Percentiles rank a stretch among this genome's conserved stretches.
phyloP scores from a whole-genome alignment of 2,329 filamentous ascomycete genomes.

The Bipolaris sorokiniana region DNA sequence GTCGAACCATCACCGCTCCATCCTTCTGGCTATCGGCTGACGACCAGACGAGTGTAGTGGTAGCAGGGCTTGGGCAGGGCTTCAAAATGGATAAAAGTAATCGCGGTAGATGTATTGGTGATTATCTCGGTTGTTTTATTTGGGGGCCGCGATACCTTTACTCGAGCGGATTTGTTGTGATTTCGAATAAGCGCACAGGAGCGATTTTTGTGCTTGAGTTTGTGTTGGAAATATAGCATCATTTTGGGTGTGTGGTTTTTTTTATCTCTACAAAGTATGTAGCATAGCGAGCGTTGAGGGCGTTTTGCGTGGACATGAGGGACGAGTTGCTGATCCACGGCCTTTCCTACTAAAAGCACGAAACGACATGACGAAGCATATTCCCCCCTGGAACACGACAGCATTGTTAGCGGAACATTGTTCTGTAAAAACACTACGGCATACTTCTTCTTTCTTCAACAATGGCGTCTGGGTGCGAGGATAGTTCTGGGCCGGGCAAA shows the following conservation, averaged over 20 bases:
- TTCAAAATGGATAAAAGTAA: too few species aligned
- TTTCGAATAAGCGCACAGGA: slow-evolving; percentile 5
- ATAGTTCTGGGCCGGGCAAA: slow-evolving; percentile 3
- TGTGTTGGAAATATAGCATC: slow-evolving; percentile 16
- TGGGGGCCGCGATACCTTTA: not conserved
- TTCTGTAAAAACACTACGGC: slow-evolving; percentile 32
- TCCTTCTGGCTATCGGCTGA: slow-evolving; percentile 47
- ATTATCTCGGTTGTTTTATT: too few species aligned
- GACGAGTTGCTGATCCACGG: slow-evolving; percentile 19
- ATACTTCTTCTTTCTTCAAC: slow-evolving; percentile 14
- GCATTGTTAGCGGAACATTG: slow-evolving; percentile 19
- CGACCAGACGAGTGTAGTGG: slow-evolving; percentile 18
- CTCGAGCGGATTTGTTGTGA: not conserved
- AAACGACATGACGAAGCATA: slow-evolving; percentile 39
- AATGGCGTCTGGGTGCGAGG: slow-evolving; percentile 10
- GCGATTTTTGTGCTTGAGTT: slow-evolving; percentile 14
- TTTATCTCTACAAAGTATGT: slow-evolving; percentile 30
- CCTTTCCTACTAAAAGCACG: slow-evolving; percentile 37
- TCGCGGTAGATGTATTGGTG: too few species aligned
- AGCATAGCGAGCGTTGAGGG: slow-evolving; percentile 48
- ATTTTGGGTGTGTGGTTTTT: slow-evolving; percentile 18
- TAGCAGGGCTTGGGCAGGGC: slow-evolving; percentile 10
- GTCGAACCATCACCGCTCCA: slow-evolving; percentile 46
- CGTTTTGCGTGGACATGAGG: slow-evolving; percentile 36
- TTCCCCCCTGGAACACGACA: slow-evolving; percentile 37